Evolutionary conservation across 495 filamentous ascomycete genomes (phyloP).

Genomic region (Penicillium tannophilum): DNA sequence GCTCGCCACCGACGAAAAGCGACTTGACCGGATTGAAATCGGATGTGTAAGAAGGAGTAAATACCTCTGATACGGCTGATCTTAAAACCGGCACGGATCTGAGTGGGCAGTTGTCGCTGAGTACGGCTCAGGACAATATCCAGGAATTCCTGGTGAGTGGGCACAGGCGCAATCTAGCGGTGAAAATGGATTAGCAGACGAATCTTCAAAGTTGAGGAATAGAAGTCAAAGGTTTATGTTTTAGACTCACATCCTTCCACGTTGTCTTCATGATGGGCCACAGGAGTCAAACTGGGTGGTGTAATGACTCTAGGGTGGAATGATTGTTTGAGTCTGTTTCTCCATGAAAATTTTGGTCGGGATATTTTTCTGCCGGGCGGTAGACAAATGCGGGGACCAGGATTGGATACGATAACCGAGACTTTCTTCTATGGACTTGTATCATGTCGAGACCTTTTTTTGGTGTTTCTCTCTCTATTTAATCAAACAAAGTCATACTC

Average conservation of each 20-base stretch:
- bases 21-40: not conserved
- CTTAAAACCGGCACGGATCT: slow-evolving; percentile 94
- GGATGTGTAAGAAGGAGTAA: not conserved
- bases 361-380: slow-evolving; percentile 45
- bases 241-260: slow-evolving; percentile 61
- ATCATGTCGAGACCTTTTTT: not conserved
- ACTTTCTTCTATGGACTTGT: not conserved
- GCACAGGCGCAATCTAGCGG: slow-evolving; percentile 79
- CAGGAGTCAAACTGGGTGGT: slow-evolving; percentile 27
- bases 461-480: slow-evolving; percentile 1
- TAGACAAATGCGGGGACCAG: slow-evolving; percentile 32
- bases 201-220: not conserved
- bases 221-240: not conserved
- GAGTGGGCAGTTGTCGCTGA: slow-evolving; percentile 90
- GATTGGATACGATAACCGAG: slow-evolving; percentile 31
- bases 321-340: slow-evolving; percentile 28
- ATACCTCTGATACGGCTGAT: slow-evolving; percentile 89
- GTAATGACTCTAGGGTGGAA: slow-evolving; percentile 30
- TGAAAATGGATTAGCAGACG: slow-evolving; percentile 32
- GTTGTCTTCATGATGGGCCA: slow-evolving; percentile 68
- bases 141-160: slow-evolving; percentile 91
- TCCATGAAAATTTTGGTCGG: slow-evolving; percentile 32
- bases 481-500: slow-evolving; percentile 5
- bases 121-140: slow-evolving; percentile 96
- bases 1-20: slow-evolving; percentile 6